A percentile compares a stretch with the other conserved stretches of the same genome.
Evolutionary conservation across 2,329 filamentous ascomycete genomes (phyloP).

Genomic region (Aspergillus niger): DNA sequence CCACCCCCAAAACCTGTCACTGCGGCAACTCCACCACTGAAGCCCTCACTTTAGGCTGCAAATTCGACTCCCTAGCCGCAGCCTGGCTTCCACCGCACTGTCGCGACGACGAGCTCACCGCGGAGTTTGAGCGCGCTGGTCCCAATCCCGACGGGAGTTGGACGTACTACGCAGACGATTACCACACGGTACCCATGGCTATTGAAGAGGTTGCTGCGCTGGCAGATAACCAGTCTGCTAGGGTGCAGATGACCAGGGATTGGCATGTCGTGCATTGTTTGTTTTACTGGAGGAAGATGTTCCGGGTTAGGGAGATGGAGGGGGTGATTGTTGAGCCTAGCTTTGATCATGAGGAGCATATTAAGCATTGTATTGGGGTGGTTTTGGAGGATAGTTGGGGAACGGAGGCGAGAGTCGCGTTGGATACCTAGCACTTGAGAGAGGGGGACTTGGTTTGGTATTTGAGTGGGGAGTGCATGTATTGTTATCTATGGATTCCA

Average conservation of each 20-base stretch:
- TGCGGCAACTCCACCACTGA: slow-evolving; percentile 36
- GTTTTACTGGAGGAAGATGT: slow-evolving; percentile 38
- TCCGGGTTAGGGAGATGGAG: slow-evolving; percentile 12
- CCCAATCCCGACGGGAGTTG: slow-evolving; percentile 33
- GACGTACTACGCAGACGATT: slow-evolving; percentile 35
- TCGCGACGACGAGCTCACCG: slow-evolving; percentile 36
- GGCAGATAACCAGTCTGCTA: neutral
- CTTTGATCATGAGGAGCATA: slow-evolving; percentile 18
- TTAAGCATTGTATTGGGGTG: slow-evolving; percentile 19
- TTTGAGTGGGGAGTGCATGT: too few species aligned
- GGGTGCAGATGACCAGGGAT: slow-evolving; percentile 8
- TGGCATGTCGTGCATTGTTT: slow-evolving; percentile 40
- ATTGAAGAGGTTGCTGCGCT: neutral
- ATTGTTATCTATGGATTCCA: neutral
- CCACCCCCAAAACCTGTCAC: slow-evolving; percentile 23
- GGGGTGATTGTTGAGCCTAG: slow-evolving; percentile 19
- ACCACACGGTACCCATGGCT: slow-evolving; percentile 20
- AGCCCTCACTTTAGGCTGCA: slow-evolving; percentile 31
- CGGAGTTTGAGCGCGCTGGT: slow-evolving; percentile 35
- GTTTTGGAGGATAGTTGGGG: slow-evolving; percentile 16
- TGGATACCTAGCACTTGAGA: neutral
- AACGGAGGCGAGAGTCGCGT: slow-evolving; percentile 9
- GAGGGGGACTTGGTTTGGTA: neutral
- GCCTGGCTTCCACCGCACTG: slow-evolving; percentile 41
- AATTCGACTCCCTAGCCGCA: slow-evolving; percentile 38